Evolutionary conservation across 2,329 filamentous ascomycete genomes (phyloP), one percentile per base, ranked within the genome.

Genomic region (Emergomyces africanus): DNA sequence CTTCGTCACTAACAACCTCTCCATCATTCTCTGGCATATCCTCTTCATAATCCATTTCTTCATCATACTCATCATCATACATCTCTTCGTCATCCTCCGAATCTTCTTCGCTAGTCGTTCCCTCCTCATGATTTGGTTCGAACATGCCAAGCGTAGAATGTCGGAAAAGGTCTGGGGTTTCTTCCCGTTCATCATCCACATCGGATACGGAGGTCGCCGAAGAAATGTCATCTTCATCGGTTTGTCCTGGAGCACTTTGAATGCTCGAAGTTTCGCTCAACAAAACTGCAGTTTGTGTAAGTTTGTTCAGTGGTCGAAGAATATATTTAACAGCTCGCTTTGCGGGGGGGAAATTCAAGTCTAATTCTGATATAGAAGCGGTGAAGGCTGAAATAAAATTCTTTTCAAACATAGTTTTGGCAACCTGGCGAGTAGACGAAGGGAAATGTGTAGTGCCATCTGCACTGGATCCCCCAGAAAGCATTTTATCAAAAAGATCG

Each of bases 401-500:
- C 76, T 97, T 99, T 75, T 99, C 94, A 67, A 95, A 97, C 94
- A 99, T 99, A 61, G 96, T 84, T 65, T 90, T 89, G 39, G 89
- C 87, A 65, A 99, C 82, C 68, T 96, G 90, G 66, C 87, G 85
- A 63, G 91, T 87, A 8, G 90, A 91, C 49, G 64, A 79, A 67
- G 58, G 76, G 63, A 66, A 72, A 61, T 70, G 77, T 62, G 72
- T 74, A 61, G 74, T 75, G 63, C 74, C 74, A 51, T 78, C 78
- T 18, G 83, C 80, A 66, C 82, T 87, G 15, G 90, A 83, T 70
- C 87, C 88, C 50, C 89, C 88, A 59, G 86, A 89, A 64, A 96
- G 84, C 83, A 99, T 94, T 61, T 89, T 85, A 65, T 90, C 87
- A 82, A 99, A 96, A 48, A 97, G 82, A 69, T 97, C 92, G 12